Conservation (phyloP, 768 basidiomycete species). For the Podaxis sp. region DNA sequence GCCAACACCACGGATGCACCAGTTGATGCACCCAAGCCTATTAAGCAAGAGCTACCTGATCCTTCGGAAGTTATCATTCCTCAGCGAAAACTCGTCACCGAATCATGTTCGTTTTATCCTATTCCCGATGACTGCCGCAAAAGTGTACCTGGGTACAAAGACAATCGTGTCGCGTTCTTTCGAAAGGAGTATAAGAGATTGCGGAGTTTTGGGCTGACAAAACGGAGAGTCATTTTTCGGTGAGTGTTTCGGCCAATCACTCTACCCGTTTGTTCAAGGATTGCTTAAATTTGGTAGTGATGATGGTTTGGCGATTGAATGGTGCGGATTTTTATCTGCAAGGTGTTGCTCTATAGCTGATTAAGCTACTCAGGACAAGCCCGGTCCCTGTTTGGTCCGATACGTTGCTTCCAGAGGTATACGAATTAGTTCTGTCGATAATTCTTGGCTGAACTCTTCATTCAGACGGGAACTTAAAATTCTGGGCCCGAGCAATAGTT, state of each 20-base stretch:
- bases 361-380: background rate
- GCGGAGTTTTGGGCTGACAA: conserved; percentile 7
- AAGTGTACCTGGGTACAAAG: conserved; percentile 2
- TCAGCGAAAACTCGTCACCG: conserved; percentile 9
- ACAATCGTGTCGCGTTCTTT: conserved; percentile 9
- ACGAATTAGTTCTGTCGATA: background rate
- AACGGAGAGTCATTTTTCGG: conserved; percentile 12
- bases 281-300: background rate
- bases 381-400: conserved; percentile 13
- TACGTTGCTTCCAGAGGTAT: conserved; percentile 10
- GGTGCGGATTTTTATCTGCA: background rate
- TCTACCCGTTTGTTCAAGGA: no score
- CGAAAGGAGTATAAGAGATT: conserved; percentile 6
- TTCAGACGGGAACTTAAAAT: background rate
- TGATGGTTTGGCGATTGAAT: conserved; percentile 13
- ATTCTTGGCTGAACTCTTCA: background rate
- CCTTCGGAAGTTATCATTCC: background rate
- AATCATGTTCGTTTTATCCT: conserved; percentile 11
- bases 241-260: background rate
- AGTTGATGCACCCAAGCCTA: background rate
- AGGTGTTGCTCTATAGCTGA: background rate
- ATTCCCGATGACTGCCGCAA: conserved; percentile 9
- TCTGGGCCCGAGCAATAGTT: background rate
- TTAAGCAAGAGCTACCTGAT: conserved; percentile 7
- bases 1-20: no score